These are phyloP conservation scores for Sugiyamaella qingdaonensis DNA, from an alignment of 805 yeast species.

Conservation along the genomic window DNA sequence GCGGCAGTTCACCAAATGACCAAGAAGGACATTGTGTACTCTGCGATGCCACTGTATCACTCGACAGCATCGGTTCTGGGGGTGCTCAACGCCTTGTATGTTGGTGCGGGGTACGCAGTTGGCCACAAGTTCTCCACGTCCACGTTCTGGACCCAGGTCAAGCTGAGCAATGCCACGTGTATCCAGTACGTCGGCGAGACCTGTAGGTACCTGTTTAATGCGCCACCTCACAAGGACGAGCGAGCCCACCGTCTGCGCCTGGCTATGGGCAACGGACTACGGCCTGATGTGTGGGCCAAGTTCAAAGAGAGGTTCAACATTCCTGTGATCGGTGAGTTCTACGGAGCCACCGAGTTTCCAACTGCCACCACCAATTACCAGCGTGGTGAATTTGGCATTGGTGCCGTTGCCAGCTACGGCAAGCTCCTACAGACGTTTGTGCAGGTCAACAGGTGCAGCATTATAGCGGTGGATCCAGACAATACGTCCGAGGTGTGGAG, in stretches of 20 bases:
- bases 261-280: conserved; percentile 88
- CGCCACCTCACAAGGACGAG: conserved; percentile 61
- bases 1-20: conserved; percentile 62
- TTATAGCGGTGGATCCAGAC: conserved; percentile 75
- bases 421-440: conserved; percentile 29
- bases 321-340: conserved; percentile 78
- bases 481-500: conserved; percentile 70
- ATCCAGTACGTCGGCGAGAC: conserved; percentile 95
- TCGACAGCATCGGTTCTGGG: conserved; percentile 91
- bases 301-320: conserved; percentile 76
- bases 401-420: conserved; percentile 84
- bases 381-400: conserved; percentile 72
- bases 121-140: conserved; percentile 79
- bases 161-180: conserved; percentile 64
- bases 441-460: conserved; percentile 38
- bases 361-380: conserved; percentile 81
- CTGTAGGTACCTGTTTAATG: conserved; percentile 73
- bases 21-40: conserved; percentile 58
- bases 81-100: conserved; percentile 61
- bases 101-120: conserved; percentile 75
- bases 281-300: conserved; percentile 82
- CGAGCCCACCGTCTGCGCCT: conserved; percentile 53
- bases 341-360: conserved; percentile 92
- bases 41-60: conserved; percentile 94
- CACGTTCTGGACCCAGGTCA: conserved; percentile 87